These are phyloP conservation scores for Gillenia trifoliata DNA, from an alignment of 306 rosid genomes.

Conservation along the genomic window DNA sequence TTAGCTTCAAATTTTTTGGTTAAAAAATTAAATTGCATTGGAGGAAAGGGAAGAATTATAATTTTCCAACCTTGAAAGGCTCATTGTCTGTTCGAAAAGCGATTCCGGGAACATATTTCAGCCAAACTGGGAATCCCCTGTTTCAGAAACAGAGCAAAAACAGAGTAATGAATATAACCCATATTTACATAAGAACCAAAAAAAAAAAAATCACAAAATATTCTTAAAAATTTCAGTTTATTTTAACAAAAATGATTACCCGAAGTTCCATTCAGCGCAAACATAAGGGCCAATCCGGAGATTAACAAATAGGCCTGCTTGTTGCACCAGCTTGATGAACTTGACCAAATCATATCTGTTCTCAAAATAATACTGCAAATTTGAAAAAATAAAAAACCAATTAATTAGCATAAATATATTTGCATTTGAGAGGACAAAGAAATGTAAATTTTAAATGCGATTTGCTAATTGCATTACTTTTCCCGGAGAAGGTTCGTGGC, in stretches of 20 bases:
- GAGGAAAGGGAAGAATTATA: neutral
- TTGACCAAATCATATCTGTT: constrained; percentile 83
- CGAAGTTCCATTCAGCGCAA: constrained; percentile 98
- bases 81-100: constrained; percentile 84
- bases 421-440: neutral
- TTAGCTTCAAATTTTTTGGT: neutral
- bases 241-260: constrained; percentile 41
- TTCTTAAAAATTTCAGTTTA: neutral
- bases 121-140: constrained; percentile 99
- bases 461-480: constrained; percentile 37
- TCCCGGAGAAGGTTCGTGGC: constrained; percentile 90
- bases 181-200: neutral
- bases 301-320: constrained; percentile 88
- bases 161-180: constrained; percentile 25
- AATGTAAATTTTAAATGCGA: neutral
- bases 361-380: constrained; percentile 72
- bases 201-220: neutral
- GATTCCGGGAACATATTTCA: constrained; percentile 80
- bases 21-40: too few species aligned
- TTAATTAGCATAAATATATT: neutral
- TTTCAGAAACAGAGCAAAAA: constrained; percentile 29
- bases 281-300: constrained; percentile 90
- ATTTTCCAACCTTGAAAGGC: constrained; percentile 70
- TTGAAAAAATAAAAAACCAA: neutral
- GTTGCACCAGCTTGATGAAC: constrained; percentile 82